These are phyloP conservation scores for Metschnikowia koreensis DNA, from an alignment of 805 yeast genomes.

Conservation along the genomic window DNA sequence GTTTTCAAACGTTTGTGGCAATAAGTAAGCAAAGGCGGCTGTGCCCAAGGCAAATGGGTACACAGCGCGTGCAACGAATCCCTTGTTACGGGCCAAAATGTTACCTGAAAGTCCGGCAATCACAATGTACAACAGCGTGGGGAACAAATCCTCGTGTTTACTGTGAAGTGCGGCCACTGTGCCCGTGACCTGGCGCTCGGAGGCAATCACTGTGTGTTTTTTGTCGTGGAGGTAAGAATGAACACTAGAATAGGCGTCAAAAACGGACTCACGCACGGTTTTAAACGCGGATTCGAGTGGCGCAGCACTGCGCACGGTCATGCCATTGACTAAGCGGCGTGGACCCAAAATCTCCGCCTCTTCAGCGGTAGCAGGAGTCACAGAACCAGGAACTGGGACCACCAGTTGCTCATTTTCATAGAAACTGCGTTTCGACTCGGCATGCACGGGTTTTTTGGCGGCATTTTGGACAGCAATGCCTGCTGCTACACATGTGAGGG, in stretches of 20 bases:
- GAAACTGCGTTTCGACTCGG: conserved; percentile 38
- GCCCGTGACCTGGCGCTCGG: conserved; percentile 61
- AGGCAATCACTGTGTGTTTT: conserved; percentile 49
- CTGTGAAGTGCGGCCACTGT: conserved; percentile 65
- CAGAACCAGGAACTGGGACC: conserved; percentile 52
- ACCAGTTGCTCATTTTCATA: conserved; percentile 49
- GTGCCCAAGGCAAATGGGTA: conserved; percentile 62
- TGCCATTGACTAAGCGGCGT: conserved; percentile 51
- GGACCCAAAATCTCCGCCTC: conserved; percentile 47
- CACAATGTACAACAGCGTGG: conserved; percentile 65
- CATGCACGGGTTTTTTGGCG: conserved; percentile 7
- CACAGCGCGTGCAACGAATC: conserved; percentile 49
- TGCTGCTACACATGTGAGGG: conserved; percentile 5
- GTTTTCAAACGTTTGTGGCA: conserved; percentile 71
- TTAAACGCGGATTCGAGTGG: conserved; percentile 49
- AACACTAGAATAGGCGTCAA: conserved; percentile 26
- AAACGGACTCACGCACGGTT: conserved; percentile 44
- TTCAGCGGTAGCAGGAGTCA: conserved; percentile 40
- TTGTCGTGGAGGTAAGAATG: conserved; percentile 43
- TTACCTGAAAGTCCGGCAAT: conserved; percentile 73
- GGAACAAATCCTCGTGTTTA: conserved; percentile 65
- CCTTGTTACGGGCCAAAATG: conserved; percentile 67
- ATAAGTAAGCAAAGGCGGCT: conserved; percentile 62
- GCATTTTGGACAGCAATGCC: neutral
- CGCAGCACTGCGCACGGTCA: conserved; percentile 52